phyloP scores from a whole-genome alignment of 176 grass and related monocot species.

The Poa pratensis region DNA sequence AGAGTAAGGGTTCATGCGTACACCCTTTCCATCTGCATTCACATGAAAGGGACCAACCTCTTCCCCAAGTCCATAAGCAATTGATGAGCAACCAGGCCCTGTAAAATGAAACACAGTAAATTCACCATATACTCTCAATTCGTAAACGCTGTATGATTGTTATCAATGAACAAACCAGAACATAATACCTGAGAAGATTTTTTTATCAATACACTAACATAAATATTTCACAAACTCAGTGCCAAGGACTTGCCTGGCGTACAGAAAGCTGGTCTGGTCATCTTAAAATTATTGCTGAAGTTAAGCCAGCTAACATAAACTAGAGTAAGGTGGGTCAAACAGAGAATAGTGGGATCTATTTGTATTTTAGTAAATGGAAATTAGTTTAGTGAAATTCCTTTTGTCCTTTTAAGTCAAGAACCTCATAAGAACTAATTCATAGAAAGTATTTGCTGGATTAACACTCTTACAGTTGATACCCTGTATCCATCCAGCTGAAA shows the following conservation, averaged over 20 bases:
- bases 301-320: background rate
- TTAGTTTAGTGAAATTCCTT: background rate
- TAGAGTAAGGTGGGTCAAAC: background rate
- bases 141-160: background rate
- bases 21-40: slow-evolving; percentile 78
- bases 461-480: background rate
- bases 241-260: background rate
- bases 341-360: background rate
- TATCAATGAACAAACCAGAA: background rate
- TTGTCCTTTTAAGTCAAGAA: background rate
- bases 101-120: slow-evolving; percentile 24
- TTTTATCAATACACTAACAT: background rate
- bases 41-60: slow-evolving; percentile 97
- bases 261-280: background rate
- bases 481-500: background rate
- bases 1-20: slow-evolving; percentile 85
- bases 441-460: background rate
- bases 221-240: slow-evolving; percentile 1
- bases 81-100: slow-evolving; percentile 96
- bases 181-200: background rate
- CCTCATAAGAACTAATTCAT: background rate
- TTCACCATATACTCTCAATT: background rate
- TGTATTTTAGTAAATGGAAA: background rate
- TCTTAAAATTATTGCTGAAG: background rate
- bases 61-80: slow-evolving; percentile 91